A percentile compares a stretch with the other conserved stretches of the same genome.
phyloP scores from a whole-genome alignment of 1,139 yeast genomes.

The Pichia sp. region DNA sequence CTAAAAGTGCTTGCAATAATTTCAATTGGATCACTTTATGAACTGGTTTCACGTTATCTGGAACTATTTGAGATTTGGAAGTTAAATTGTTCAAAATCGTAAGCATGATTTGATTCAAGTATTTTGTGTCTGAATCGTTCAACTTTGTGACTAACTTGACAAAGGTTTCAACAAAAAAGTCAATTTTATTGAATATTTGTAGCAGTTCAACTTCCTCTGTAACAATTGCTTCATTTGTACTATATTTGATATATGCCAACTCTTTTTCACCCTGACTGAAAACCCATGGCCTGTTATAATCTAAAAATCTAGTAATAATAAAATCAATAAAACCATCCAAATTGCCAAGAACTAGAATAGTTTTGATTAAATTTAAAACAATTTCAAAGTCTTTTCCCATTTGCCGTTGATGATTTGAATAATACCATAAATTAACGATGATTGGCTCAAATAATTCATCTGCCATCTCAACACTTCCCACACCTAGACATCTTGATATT shows the following conservation, averaged over 20 bases:
- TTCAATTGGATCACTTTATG: constrained; percentile 54
- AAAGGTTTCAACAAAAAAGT: constrained; percentile 42
- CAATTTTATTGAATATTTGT: constrained; percentile 38
- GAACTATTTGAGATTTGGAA: constrained; percentile 23
- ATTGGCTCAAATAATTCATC: constrained; percentile 40
- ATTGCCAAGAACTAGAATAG: constrained; percentile 28
- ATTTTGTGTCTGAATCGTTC: constrained; percentile 42
- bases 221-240: constrained; percentile 10
- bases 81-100: constrained; percentile 57
- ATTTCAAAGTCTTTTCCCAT: constrained; percentile 40
- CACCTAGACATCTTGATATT: constrained; percentile 41
- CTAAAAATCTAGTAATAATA: constrained; percentile 4
- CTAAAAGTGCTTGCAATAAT: constrained; percentile 57
- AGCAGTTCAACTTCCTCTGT: constrained; percentile 19
- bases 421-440: constrained; percentile 53
- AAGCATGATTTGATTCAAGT: constrained; percentile 46
- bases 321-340: constrained; percentile 6
- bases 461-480: constrained; percentile 34
- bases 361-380: constrained; percentile 38
- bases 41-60: constrained; percentile 43
- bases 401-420: constrained; percentile 43
- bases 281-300: constrained; percentile 45
- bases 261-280: constrained; percentile 48
- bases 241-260: constrained; percentile 43
- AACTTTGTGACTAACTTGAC: constrained; percentile 36